These are phyloP conservation scores for Cicer bijugum DNA, from an alignment of 306 rosid species.

Conservation along the genomic window DNA sequence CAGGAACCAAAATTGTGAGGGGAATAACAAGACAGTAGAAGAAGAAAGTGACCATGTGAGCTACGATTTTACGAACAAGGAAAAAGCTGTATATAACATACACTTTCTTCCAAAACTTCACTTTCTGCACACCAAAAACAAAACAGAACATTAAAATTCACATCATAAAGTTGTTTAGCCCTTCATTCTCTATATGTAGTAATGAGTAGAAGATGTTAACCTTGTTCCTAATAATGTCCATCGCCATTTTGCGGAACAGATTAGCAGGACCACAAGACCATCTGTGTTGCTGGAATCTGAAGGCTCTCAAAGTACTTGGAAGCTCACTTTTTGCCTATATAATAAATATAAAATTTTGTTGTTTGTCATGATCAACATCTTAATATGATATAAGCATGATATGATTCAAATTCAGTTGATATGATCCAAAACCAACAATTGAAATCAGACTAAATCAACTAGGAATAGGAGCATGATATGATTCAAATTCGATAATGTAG, in stretches of 20 bases:
- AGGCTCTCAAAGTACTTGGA: constrained; percentile 97
- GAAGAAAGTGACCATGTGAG: constrained; percentile 92
- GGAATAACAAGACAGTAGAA: constrained; percentile 97
- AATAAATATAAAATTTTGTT: neutral
- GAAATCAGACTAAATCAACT: neutral
- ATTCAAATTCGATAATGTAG: neutral
- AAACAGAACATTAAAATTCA: neutral
- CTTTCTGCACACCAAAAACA: constrained; percentile 65
- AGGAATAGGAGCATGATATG: neutral
- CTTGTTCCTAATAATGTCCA: constrained; percentile 89
- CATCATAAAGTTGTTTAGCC: constrained; percentile 3
- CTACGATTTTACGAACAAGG: constrained; percentile 91
- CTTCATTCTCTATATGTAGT: neutral
- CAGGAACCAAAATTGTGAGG: constrained; percentile 91
- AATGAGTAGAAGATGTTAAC: constrained; percentile 42
- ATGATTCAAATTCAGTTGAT: too few species aligned
- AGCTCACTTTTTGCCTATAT: constrained; percentile 93
- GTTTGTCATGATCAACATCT: neutral
- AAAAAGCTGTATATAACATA: constrained; percentile 97
- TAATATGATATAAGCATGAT: neutral
- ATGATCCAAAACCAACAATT: neutral
- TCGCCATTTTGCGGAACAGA: constrained; percentile 94
- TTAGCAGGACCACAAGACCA: constrained; percentile 99
- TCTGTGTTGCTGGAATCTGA: constrained; percentile 95
- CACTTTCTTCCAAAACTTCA: constrained; percentile 87